Conservation (phyloP, 2,329 filamentous ascomycete genomes). For the Cercospora nicotianae region DNA sequence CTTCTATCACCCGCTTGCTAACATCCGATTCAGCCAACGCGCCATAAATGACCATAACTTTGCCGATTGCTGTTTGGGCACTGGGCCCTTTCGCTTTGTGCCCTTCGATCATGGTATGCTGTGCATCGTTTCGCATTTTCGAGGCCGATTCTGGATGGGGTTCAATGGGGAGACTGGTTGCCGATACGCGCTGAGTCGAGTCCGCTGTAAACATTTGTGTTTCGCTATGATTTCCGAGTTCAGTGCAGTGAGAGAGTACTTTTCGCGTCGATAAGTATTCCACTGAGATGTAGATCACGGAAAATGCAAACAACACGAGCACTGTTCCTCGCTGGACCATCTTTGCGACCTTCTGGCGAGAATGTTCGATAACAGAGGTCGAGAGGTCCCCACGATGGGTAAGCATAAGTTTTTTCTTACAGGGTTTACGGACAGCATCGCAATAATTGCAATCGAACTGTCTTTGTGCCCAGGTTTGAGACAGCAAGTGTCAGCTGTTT, state of each 20-base stretch:
- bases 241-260: background rate
- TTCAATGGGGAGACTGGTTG: background rate
- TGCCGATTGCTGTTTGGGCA: background rate
- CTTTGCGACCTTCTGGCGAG: background rate
- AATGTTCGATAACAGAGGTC: background rate
- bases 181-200: accelerated
- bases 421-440: background rate
- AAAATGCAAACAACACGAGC: background rate
- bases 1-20: background rate
- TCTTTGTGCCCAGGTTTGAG: background rate
- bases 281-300: background rate
- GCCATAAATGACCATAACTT: background rate
- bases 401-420: accelerated
- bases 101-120: background rate
- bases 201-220: background rate
- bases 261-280: background rate
- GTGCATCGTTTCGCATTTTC: background rate
- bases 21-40: background rate
- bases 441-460: background rate
- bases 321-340: background rate
- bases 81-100: background rate
- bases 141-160: background rate
- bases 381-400: background rate
- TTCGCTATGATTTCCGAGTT: background rate
- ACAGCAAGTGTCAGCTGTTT: background rate